These are phyloP conservation scores for Naganishia antarctica DNA, from an alignment of 768 basidiomycete species.

Conservation along the genomic window DNA sequence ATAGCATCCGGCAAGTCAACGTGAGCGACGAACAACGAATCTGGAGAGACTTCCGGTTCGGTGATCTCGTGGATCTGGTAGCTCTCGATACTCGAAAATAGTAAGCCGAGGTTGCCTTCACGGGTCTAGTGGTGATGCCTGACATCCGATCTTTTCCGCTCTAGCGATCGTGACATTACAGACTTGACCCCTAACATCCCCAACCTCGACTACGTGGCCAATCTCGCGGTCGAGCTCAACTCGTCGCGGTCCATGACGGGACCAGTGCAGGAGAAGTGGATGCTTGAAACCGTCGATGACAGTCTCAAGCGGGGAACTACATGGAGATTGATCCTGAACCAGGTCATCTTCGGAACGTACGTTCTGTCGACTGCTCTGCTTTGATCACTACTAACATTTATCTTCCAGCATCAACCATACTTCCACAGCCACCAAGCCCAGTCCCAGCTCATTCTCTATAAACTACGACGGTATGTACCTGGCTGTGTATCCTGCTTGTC, in stretches of 20 bases:
- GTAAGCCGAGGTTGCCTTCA: conserved; percentile 6
- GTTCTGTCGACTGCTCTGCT: background rate
- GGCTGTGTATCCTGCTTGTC: too few species aligned
- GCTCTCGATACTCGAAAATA: conserved; percentile 59
- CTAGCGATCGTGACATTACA: conserved; percentile 56
- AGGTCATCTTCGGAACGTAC: conserved; percentile 54
- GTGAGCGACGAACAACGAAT: conserved; percentile 59
- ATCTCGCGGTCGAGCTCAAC: conserved; percentile 52
- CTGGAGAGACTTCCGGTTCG: conserved; percentile 64
- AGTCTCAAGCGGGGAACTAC: conserved; percentile 55
- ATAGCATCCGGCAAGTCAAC: conserved; percentile 57
- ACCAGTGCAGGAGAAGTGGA: conserved; percentile 58
- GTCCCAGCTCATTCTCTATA: conserved; percentile 36
- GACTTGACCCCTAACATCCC: conserved; percentile 59
- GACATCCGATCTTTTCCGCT: conserved; percentile 45
- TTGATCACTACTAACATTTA: background rate
- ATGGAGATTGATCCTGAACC: conserved; percentile 60
- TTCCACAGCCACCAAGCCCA: conserved; percentile 42
- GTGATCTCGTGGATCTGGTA: conserved; percentile 59
- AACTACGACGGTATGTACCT: conserved; percentile 49
- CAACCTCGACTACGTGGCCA: conserved; percentile 55
- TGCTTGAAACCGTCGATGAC: conserved; percentile 54
- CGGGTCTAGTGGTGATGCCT: background rate
- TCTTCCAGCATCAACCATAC: conserved; percentile 51
- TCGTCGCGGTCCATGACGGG: conserved; percentile 57